Conservation (phyloP, 805 yeast species). For the Metschnikowia amazonensis region DNA sequence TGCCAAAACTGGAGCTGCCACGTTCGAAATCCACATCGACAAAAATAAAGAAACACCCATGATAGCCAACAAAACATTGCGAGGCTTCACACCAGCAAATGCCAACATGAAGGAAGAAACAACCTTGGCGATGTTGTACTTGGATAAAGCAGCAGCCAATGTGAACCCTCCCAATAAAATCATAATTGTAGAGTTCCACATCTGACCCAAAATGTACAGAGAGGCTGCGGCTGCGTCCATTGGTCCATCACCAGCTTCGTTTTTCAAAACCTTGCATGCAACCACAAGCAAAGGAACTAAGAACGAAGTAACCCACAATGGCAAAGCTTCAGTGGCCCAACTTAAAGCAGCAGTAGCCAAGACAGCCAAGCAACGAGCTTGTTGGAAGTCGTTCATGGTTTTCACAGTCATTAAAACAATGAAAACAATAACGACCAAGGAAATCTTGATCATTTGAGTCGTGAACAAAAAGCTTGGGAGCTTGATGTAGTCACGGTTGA, state of each 20-base stretch:
- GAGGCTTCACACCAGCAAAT: slow-evolving; percentile 83
- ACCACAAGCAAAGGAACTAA: slow-evolving; percentile 81
- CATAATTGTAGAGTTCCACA: slow-evolving; percentile 96
- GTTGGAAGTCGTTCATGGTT: slow-evolving; percentile 34
- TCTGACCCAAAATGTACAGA: slow-evolving; percentile 70
- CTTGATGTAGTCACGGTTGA: slow-evolving; percentile 20
- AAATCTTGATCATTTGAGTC: slow-evolving; percentile 41
- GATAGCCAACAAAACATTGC: slow-evolving; percentile 67
- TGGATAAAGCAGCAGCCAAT: slow-evolving; percentile 89
- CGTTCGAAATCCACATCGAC: slow-evolving; percentile 95
- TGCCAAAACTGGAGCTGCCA: slow-evolving; percentile 94
- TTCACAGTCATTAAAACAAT: slow-evolving; percentile 27
- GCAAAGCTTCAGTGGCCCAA: slow-evolving; percentile 96
- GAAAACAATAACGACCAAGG: slow-evolving; percentile 48
- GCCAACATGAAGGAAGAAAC: slow-evolving; percentile 79
- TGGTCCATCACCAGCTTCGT: slow-evolving; percentile 41
- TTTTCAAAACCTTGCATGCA: slow-evolving; percentile 61
- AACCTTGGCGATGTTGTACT: slow-evolving; percentile 82
- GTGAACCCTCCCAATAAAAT: slow-evolving; percentile 90
- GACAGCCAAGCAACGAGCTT: slow-evolving; percentile 63
- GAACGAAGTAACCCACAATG: slow-evolving; percentile 84
- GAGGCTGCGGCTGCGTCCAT: slow-evolving; percentile 69
- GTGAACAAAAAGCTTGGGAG: slow-evolving; percentile 49
- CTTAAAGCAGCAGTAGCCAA: slow-evolving; percentile 75
- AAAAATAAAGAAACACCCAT: slow-evolving; percentile 84